Base-by-base conservation (phyloP, 2,329 filamentous ascomycete species). In the Cercospora sesami region DNA sequence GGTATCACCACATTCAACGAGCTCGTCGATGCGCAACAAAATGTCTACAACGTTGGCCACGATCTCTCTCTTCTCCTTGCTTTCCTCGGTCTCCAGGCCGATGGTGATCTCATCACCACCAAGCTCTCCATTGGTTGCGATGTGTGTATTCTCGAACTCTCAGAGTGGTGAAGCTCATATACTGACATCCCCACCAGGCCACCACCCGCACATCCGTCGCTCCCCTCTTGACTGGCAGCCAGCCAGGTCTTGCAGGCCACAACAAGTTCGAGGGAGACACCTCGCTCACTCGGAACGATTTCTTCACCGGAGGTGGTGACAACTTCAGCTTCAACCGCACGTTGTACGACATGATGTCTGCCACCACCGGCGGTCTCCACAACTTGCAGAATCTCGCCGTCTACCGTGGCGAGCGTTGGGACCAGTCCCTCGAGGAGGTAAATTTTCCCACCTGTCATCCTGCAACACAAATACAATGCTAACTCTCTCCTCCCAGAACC, bases 61-160 rank as follows among this genome's bases (percentile, higher is more conserved):
- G 80, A 82, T 66, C 75, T 82, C 21, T 77, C 81, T 5, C 74
- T 75, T 39, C 72, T 81, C 8, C 76, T 83, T 7, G 80, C 81
- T 10, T 74, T 77, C 16, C 75, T 81, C 7, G 80, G 79, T 66
- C 76, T 83, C 10, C 73, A 78, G 16, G 76, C 77, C 39, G 80
- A 81, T 62, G 81, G 81, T 28, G 81, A 83, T 65, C 59, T 79
- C 5, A 70, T 80, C 36, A 82, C 80, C 23, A 73, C 76, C 57
- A 81, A 81, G 72, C 75, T 82, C 12, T 81, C 79, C 65, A 81
- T 83, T 60, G 80, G 81, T n/a, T 83, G 81, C 62, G 80, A 83
- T 69, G 62, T 64, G 10, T 28, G 62, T 58, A 16, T 4, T 5
- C 7, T 33, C 55, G 7, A 12, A 12, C 1, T 23, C 14, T 4